These are phyloP conservation scores for Fusarium begoniae DNA, from an alignment of 2,329 filamentous ascomycete genomes.

Conservation along the genomic window DNA sequence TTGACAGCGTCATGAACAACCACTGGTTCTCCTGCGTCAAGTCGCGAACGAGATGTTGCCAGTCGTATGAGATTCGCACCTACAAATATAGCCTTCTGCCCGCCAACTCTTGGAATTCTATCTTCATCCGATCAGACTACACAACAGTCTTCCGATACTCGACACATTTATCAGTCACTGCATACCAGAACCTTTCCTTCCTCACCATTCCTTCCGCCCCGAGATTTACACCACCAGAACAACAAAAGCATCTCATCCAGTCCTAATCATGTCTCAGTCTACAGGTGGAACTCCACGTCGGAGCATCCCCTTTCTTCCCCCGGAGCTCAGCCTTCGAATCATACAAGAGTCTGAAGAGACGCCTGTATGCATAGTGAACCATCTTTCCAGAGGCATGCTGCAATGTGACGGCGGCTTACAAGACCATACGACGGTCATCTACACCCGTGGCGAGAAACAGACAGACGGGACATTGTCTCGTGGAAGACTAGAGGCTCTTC, in stretches of 20 bases:
- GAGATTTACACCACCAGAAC: too few species aligned
- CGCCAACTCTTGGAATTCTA: neutral
- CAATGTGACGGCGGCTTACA: neutral
- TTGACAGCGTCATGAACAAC: too few species aligned
- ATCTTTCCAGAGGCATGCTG: neutral
- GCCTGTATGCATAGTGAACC: neutral
- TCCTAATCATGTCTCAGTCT: neutral
- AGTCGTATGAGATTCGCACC: rapidly evolving
- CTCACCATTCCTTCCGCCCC: neutral
- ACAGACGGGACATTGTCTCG: neutral
- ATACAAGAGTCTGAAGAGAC: neutral
- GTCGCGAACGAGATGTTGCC: rapidly evolving
- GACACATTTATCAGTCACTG: neutral
- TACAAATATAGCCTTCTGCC: neutral
- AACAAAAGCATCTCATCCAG: neutral
- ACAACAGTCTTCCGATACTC: neutral
- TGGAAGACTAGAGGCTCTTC: neutral
- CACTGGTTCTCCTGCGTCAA: neutral
- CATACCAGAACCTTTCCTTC: neutral
- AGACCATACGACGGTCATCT: neutral
- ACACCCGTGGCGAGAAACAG: neutral
- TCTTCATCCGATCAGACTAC: neutral
- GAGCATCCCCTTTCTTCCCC: neutral
- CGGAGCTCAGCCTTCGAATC: neutral
- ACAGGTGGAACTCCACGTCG: neutral